Conservation (phyloP, 805 yeast species). For the Scheffersomyces ergatensis region DNA sequence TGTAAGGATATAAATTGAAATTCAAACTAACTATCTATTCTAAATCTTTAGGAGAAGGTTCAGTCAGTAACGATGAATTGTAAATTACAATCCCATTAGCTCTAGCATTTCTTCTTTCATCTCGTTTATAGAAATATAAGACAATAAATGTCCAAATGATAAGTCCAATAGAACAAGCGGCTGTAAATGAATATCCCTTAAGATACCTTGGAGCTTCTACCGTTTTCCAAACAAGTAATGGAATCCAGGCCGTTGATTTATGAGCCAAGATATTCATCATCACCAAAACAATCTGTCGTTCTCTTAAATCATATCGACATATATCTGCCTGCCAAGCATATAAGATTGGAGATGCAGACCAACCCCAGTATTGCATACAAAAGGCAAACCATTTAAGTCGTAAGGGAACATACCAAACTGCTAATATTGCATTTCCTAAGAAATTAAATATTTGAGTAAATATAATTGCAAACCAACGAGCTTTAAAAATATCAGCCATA, state of each 20-base stretch:
- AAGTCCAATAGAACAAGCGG: constrained; percentile 43
- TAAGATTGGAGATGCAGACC: constrained; percentile 62
- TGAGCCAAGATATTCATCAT: constrained; percentile 55
- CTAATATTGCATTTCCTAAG: constrained; percentile 52
- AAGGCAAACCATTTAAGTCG: constrained; percentile 67
- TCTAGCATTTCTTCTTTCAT: constrained; percentile 29
- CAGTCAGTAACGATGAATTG: constrained; percentile 16
- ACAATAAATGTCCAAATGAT: constrained; percentile 51
- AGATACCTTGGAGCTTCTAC: constrained; percentile 55
- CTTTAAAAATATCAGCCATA: constrained; percentile 39
- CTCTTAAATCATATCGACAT: constrained; percentile 54
- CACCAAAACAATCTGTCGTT: constrained; percentile 56
- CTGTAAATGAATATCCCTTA: constrained; percentile 53
- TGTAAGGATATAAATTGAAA: background rate
- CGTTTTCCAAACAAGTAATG: constrained; percentile 54
- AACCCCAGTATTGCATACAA: constrained; percentile 56
- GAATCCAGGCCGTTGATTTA: constrained; percentile 52
- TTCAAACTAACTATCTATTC: background rate
- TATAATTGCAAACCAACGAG: constrained; percentile 54
- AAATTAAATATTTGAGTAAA: constrained; percentile 55
- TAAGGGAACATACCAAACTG: constrained; percentile 57
- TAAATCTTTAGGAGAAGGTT: background rate
- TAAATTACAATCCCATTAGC: constrained; percentile 35
- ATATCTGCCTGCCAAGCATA: constrained; percentile 60
- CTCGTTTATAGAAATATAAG: constrained; percentile 41